These are phyloP conservation scores for Daldinia sp. DNA, from an alignment of 2,329 filamentous ascomycete species.

Conservation along the genomic window DNA sequence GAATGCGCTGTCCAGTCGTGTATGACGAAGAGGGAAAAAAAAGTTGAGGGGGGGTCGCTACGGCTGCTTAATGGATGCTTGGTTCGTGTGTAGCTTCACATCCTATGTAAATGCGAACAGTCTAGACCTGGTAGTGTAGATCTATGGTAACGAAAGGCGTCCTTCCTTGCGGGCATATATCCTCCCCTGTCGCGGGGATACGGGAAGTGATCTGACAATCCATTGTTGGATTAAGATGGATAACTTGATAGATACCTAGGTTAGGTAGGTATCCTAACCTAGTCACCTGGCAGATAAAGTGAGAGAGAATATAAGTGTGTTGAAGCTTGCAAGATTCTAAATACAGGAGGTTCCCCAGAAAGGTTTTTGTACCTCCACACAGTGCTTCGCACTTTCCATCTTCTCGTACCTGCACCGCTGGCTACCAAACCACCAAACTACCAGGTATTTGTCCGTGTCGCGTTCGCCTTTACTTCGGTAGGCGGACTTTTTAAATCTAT, in stretches of 20 bases:
- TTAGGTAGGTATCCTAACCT: too few relatives aligned
- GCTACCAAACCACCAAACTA: not conserved
- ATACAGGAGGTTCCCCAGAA: too few relatives aligned
- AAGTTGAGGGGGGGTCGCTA: too few relatives aligned
- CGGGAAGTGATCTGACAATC: not conserved
- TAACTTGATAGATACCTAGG: too few relatives aligned
- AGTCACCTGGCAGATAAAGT: too few relatives aligned
- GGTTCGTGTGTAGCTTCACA: not conserved
- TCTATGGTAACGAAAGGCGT: slow-evolving; percentile 12
- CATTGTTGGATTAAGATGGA: not conserved
- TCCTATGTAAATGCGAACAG: slow-evolving; percentile 2
- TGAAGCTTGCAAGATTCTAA: too few relatives aligned
- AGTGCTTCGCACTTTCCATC: too few relatives aligned
- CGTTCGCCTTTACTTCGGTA: slow-evolving; percentile 3
- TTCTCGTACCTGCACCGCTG: too few relatives aligned
- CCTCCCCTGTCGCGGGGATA: not conserved
- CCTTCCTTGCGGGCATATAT: slow-evolving; percentile 2
- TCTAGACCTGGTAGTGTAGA: slow-evolving; percentile 19
- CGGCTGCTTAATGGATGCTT: not conserved
- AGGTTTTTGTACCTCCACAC: not conserved
- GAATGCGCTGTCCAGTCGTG: not conserved
- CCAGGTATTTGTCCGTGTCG: not conserved
- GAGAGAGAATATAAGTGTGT: too few relatives aligned
- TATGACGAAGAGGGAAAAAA: not conserved
- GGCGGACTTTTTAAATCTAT: slow-evolving; percentile 12